phyloP scores from a whole-genome alignment of 345 rosid species.

The Salix purpurea region DNA sequence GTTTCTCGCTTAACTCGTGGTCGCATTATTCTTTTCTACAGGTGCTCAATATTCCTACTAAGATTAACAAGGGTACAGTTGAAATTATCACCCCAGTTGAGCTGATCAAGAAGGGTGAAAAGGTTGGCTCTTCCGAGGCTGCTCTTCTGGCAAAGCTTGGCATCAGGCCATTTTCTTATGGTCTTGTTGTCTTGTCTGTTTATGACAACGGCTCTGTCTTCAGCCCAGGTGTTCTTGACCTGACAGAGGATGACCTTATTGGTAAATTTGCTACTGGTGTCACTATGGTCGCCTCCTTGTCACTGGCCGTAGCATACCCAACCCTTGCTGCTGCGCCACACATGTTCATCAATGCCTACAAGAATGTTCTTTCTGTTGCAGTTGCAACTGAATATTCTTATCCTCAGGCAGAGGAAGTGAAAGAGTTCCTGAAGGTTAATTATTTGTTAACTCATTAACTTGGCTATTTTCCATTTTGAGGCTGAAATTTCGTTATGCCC shows the following conservation, averaged over 20 bases:
- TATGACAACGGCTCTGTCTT: constrained; percentile 86
- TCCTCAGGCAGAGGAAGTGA: constrained; percentile 79
- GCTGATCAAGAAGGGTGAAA: constrained; percentile 91
- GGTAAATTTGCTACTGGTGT: constrained; percentile 77
- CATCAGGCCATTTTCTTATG: constrained; percentile 89
- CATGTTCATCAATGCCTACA: constrained; percentile 87
- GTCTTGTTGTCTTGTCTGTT: constrained; percentile 64
- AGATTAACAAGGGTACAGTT: constrained; percentile 98
- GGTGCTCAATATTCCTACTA: constrained; percentile 93
- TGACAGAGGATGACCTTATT: constrained; percentile 74
- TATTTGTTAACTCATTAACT: background rate
- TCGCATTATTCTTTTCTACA: background rate
- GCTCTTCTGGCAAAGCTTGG: constrained; percentile 87
- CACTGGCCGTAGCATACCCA: constrained; percentile 78
- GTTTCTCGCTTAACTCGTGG: too few relatives aligned
- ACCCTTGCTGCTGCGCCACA: constrained; percentile 85
- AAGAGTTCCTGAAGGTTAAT: constrained; percentile 78
- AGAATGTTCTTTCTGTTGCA: constrained; percentile 69
- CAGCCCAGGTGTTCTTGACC: constrained; percentile 79
- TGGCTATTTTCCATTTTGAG: background rate
- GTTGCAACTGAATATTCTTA: constrained; percentile 68
- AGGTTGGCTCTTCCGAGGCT: constrained; percentile 96
- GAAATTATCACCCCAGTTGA: constrained; percentile 94
- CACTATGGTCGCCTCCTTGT: constrained; percentile 60
- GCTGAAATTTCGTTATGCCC: background rate